Conservation (phyloP, 164 flowering plant genomes). For the Platanus orientalis region DNA sequence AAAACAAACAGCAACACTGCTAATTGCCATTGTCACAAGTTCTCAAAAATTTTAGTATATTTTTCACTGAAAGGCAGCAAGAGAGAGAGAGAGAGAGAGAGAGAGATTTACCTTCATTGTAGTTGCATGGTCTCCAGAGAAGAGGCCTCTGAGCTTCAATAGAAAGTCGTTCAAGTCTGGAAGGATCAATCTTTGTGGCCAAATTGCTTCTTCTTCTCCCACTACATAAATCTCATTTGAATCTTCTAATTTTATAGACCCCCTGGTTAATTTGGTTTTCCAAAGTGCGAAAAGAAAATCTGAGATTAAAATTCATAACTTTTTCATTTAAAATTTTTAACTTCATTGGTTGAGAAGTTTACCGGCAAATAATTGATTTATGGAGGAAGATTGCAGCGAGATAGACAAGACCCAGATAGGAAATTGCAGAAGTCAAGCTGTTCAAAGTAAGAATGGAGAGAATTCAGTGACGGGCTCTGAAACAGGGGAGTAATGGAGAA, state of each 20-base stretch:
- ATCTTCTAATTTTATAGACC: conserved; percentile 28
- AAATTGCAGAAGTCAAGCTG: conserved; percentile 80
- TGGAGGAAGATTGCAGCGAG: conserved; percentile 67
- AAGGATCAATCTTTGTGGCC: conserved; percentile 57
- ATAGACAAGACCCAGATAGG: too few species aligned
- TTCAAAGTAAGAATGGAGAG: background rate
- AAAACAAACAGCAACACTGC: conserved; percentile 66
- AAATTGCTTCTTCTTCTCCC: too few species aligned
- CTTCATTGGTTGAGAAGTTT: background rate
- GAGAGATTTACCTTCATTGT: conserved; percentile 66
- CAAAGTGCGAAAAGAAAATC: background rate
- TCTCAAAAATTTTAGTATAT: background rate
- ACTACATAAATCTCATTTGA: conserved; percentile 30
- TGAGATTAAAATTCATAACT: background rate
- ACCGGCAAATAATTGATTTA: conserved; percentile 65
- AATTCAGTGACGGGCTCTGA: too few species aligned
- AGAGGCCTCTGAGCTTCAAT: conserved; percentile 49
- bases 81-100: background rate
- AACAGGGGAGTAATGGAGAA: too few species aligned
- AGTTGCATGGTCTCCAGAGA: conserved; percentile 85
- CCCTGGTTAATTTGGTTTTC: conserved; percentile 33
- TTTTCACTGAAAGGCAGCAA: too few species aligned
- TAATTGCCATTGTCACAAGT: conserved; percentile 46
- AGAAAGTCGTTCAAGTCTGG: conserved; percentile 80
- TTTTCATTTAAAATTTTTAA: too few species aligned